Evolutionary conservation across 2,329 filamentous ascomycete genomes (phyloP), one percentile per base, ranked within the genome.

Genomic region (Fusarium praegraminearum): DNA sequence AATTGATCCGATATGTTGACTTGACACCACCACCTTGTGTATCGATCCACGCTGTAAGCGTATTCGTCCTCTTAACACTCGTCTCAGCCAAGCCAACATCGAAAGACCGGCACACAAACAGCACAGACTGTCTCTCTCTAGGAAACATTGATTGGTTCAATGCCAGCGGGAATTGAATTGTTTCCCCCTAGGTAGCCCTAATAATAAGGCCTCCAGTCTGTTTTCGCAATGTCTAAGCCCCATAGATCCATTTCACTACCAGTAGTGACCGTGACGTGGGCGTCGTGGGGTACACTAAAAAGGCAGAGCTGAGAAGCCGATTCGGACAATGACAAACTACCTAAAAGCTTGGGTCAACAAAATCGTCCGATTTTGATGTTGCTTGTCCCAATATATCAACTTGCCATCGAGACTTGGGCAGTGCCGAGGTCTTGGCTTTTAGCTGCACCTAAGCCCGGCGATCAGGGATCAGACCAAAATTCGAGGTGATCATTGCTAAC

Each of bases 201-300:
- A 30, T 30, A 30, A 30, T 70, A 46, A 43, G 28, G 36, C 52
- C 52, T 35, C 16, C 28, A 33, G 30, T 61, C 51, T 35, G 16
- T 41, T 30, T 41, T 26, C 51, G 36, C 35, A 46, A 54, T 44
- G 62, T 33, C 20, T 40, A 53, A 59, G 51, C 55, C 65, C 56
- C 50, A 38, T 32, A 53, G 41, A 46, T 67, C 64, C 55, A 63
- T 52, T 38, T 41, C 67, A 53, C 52, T 49, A 45, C 41, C 51
- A 52, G 35, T 28, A 51, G 49, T 38, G 33, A 51, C 49, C 54
- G 54, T 68, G 67, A 70, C 67, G 67, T 69, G 67, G 18, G 49
- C 63, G 46, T 67, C 57, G 62, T 70, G 67, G 67, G 67, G 65
- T 65, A 35, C 35, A 47, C 62, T 51, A 62, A 46, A 49, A 20